These are phyloP conservation scores for Moricandia moricandioides DNA, from an alignment of 345 rosid species.

Conservation along the genomic window DNA sequence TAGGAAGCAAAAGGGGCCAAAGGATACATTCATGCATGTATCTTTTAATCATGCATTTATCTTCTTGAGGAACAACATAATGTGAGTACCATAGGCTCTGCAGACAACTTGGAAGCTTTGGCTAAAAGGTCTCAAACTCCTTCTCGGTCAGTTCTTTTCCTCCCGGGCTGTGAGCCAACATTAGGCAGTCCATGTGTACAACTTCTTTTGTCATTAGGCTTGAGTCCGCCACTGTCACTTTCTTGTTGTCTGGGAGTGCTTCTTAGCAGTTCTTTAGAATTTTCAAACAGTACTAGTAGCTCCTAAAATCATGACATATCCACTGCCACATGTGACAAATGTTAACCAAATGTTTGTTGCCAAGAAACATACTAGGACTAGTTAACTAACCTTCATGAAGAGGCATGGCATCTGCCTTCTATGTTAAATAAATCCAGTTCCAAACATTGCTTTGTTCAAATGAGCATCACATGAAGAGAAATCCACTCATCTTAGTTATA, in stretches of 20 bases:
- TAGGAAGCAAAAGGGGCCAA: not conserved
- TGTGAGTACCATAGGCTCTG: not conserved
- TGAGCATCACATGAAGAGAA: slow-evolving; percentile 36
- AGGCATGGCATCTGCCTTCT: not conserved
- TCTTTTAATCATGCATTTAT: not conserved
- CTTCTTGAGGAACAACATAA: not conserved
- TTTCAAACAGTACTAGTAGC: slow-evolving; percentile 62
- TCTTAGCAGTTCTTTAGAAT: slow-evolving; percentile 63
- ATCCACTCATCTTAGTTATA: not conserved
- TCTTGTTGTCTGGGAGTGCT: slow-evolving; percentile 64
- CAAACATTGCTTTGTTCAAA: slow-evolving; percentile 39
- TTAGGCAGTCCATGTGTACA: slow-evolving; percentile 55
- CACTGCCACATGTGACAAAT: slow-evolving; percentile 43
- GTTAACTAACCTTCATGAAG: not conserved
- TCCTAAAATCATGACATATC: slow-evolving; percentile 92
- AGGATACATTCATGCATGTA: not conserved
- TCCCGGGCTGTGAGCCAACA: slow-evolving; percentile 85
- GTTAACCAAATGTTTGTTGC: too few relatives aligned
- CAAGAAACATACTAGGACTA: not conserved
- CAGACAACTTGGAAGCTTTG: slow-evolving; percentile 10
- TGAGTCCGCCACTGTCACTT: slow-evolving; percentile 62
- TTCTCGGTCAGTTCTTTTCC: slow-evolving; percentile 72
- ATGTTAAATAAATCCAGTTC: slow-evolving; percentile 11
- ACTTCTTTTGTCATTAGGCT: slow-evolving; percentile 46
- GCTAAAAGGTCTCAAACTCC: slow-evolving; percentile 74